Evolutionary conservation across 2,329 filamentous ascomycete genomes (phyloP).

Genomic region (Amesomyces nigricolor): DNA sequence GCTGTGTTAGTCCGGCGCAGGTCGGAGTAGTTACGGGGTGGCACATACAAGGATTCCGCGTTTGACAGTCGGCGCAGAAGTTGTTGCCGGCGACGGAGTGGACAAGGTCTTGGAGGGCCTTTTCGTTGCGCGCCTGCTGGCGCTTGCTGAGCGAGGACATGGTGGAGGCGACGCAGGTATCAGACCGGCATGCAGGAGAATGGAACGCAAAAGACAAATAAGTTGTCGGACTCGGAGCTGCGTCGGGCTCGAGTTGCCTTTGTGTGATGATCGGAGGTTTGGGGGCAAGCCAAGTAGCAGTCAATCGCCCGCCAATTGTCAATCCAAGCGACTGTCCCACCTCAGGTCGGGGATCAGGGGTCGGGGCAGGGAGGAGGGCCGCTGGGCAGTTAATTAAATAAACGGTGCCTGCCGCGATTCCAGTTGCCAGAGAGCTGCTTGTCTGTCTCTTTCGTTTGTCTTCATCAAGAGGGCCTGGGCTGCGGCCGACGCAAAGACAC

Average conservation of each 20-base stretch:
- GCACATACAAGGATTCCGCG: slow-evolving; percentile 78
- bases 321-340: slow-evolving; percentile 19
- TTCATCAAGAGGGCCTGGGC: not conserved
- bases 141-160: slow-evolving; percentile 80
- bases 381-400: not conserved
- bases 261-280: slow-evolving; percentile 19
- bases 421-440: not conserved
- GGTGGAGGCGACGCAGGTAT: slow-evolving; percentile 12
- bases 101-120: slow-evolving; percentile 81
- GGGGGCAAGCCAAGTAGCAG: slow-evolving; percentile 9
- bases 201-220: not conserved
- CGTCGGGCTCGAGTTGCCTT: slow-evolving; percentile 9
- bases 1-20: slow-evolving; percentile 30
- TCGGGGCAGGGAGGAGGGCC: not conserved
- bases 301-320: not conserved
- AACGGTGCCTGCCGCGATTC: slow-evolving; percentile 8
- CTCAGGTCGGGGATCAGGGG: slow-evolving; percentile 8
- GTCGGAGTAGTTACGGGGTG: slow-evolving; percentile 12
- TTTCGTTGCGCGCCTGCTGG: slow-evolving; percentile 96
- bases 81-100: slow-evolving; percentile 81
- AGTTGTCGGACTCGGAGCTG: not conserved
- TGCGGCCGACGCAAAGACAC: not conserved
- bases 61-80: slow-evolving; percentile 85
- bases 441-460: not conserved
- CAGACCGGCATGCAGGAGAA: slow-evolving; percentile 4